Conservation (phyloP, 345 rosid genomes). For the Alliaria petiolata region DNA sequence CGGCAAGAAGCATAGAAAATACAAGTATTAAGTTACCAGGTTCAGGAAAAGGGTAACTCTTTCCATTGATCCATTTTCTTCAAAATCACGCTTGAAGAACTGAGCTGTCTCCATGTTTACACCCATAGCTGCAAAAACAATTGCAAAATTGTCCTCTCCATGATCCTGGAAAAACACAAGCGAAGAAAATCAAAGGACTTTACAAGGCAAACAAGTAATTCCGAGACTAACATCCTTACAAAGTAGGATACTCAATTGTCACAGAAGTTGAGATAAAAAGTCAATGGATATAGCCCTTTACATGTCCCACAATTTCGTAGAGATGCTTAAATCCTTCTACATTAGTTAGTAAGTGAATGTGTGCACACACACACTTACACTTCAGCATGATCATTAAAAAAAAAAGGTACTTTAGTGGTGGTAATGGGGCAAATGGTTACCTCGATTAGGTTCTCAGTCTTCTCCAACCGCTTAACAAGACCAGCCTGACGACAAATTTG, state of each 20-base stretch:
- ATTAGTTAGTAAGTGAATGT: background rate
- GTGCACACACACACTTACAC: background rate
- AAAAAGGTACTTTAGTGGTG: background rate
- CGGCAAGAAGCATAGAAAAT: background rate
- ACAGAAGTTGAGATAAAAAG: background rate
- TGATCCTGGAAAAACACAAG: conserved; percentile 48
- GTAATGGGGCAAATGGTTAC: conserved; percentile 33
- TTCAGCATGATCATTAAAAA: background rate
- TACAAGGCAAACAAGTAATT: background rate
- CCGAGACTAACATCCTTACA: background rate
- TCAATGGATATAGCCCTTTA: background rate
- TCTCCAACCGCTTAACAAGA: conserved; percentile 94
- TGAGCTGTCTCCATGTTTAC: conserved; percentile 99
- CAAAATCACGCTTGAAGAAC: conserved; percentile 99
- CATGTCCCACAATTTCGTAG: background rate
- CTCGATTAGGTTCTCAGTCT: conserved; percentile 70
- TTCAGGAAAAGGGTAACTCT: conserved; percentile 96
- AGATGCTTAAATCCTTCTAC: background rate
- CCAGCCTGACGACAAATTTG: conserved; percentile 99
- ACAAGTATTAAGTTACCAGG: conserved; percentile 30
- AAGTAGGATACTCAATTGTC: background rate
- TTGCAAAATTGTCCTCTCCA: conserved; percentile 96
- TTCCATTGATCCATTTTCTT: conserved; percentile 99
- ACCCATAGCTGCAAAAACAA: conserved; percentile 99
- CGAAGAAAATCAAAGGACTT: background rate